These are phyloP conservation scores for Passalora sequoiae DNA, from an alignment of 2,329 filamentous ascomycete genomes.

Conservation along the genomic window DNA sequence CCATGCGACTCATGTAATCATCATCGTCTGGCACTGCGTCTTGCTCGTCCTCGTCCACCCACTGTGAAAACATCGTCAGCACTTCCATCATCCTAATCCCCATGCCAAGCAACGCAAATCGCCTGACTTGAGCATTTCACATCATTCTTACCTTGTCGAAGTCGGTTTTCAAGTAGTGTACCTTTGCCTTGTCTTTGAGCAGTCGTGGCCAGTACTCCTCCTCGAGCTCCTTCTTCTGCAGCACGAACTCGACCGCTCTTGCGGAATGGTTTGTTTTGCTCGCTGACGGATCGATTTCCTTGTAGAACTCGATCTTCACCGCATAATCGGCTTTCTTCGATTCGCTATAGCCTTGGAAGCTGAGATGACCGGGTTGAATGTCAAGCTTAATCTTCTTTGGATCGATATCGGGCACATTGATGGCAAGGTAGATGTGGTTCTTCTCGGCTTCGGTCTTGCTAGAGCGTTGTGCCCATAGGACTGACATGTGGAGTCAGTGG, in stretches of 20 bases:
- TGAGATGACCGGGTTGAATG: slow-evolving; percentile 68
- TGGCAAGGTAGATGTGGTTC: slow-evolving; percentile 93
- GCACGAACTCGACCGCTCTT: slow-evolving; percentile 82
- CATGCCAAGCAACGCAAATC: slow-evolving; percentile 1
- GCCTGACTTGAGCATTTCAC: background rate
- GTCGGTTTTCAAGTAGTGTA: slow-evolving; percentile 96
- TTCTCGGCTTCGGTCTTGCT: slow-evolving; percentile 71
- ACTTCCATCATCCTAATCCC: background rate
- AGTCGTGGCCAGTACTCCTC: slow-evolving; percentile 94
- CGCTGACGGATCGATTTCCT: slow-evolving; percentile 78
- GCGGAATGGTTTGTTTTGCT: slow-evolving; percentile 83
- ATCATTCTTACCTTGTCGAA: slow-evolving; percentile 74
- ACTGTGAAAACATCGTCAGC: slow-evolving; percentile 44
- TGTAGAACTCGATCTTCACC: slow-evolving; percentile 81
- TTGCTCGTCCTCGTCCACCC: slow-evolving; percentile 98
- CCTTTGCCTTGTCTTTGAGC: slow-evolving; percentile 81
- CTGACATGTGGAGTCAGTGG: too few species aligned
- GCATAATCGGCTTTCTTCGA: slow-evolving; percentile 83
- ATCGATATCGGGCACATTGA: slow-evolving; percentile 80
- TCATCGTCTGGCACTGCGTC: slow-evolving; percentile 83
- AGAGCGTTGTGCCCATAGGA: slow-evolving; percentile 97
- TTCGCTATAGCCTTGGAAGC: slow-evolving; percentile 76
- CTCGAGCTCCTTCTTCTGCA: slow-evolving; percentile 95
- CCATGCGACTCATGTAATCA: slow-evolving; percentile 49
- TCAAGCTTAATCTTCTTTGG: slow-evolving; percentile 73